A percentile compares a stretch with the other conserved stretches of the same genome.
phyloP scores from a whole-genome alignment of 106 monocot genomes.

The Acorus calamus region DNA sequence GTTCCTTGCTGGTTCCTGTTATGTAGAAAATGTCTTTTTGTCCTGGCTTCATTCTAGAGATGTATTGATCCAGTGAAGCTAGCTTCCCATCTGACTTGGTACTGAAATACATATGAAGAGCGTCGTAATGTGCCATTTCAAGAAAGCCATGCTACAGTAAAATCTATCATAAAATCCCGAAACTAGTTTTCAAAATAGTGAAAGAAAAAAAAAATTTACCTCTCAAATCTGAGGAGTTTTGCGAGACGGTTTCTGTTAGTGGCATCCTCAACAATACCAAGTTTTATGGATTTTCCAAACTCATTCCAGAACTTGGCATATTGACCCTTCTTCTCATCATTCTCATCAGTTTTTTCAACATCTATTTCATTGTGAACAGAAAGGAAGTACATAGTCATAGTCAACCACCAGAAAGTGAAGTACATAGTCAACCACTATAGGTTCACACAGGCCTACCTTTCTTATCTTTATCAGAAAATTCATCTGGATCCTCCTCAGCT shows the following conservation, averaged over 20 bases:
- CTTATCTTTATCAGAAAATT: constrained; percentile 49
- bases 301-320: constrained; percentile 97
- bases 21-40: constrained; percentile 98
- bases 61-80: constrained; percentile 80
- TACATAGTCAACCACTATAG: too few species aligned
- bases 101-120: constrained; percentile 25
- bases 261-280: constrained; percentile 97
- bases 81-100: constrained; percentile 92
- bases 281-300: constrained; percentile 96
- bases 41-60: constrained; percentile 91
- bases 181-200: neutral
- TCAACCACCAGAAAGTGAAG: neutral
- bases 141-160: neutral
- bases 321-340: constrained; percentile 81
- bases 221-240: constrained; percentile 96
- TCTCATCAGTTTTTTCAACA: constrained; percentile 39
- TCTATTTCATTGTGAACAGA: constrained; percentile 11
- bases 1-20: constrained; percentile 92
- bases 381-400: too few species aligned
- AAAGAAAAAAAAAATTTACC: constrained; percentile 18
- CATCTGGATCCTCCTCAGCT: constrained; percentile 97
- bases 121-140: neutral
- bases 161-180: too few species aligned
- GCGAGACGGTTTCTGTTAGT: constrained; percentile 92
- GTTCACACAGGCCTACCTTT: constrained; percentile 26